A percentile compares a stretch with the other conserved stretches of the same genome.
These are phyloP conservation scores for Xylaria sp. DNA, from an alignment of 2,329 filamentous ascomycete genomes.

Conservation along the genomic window DNA sequence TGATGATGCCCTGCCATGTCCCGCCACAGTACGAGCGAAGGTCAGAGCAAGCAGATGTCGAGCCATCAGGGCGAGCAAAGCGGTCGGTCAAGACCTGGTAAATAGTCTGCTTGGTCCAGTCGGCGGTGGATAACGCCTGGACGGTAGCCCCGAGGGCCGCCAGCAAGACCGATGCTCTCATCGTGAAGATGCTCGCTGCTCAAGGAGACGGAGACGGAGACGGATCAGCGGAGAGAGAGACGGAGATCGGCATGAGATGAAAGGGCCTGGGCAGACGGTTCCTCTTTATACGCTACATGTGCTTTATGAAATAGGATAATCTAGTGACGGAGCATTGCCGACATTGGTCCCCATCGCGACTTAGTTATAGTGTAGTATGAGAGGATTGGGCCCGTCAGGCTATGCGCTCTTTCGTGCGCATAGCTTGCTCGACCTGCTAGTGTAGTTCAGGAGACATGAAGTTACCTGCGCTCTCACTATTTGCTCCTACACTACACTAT, in stretches of 20 bases:
- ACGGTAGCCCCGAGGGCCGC: constrained; percentile 33
- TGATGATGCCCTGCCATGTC: constrained; percentile 60
- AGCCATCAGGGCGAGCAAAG: constrained; percentile 54
- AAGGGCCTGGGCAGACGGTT: not conserved
- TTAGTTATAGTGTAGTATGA: not conserved
- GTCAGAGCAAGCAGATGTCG: constrained; percentile 49
- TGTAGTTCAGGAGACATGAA: not conserved
- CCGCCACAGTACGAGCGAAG: constrained; percentile 60
- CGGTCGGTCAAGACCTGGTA: constrained; percentile 54
- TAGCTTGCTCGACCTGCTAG: not conserved
- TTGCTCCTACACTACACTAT: not conserved
- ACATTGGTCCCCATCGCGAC: not conserved
- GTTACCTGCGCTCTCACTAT: not conserved
- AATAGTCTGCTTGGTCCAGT: constrained; percentile 57
- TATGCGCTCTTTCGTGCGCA: not conserved
- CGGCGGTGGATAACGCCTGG: constrained; percentile 45
- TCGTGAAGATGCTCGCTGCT: constrained; percentile 21
- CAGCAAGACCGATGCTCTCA: constrained; percentile 35
- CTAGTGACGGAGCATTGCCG: not conserved
- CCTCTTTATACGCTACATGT: constrained; percentile 2
- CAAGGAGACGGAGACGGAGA: not conserved
- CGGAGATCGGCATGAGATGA: not conserved
- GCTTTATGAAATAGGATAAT: not conserved
- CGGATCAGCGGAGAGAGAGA: not conserved
- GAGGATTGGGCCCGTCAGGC: not conserved